Percentiles rank a stretch among this genome's conserved stretches.
phyloP scores from a whole-genome alignment of 2,329 filamentous ascomycete genomes.

The Alternaria gaisen region DNA sequence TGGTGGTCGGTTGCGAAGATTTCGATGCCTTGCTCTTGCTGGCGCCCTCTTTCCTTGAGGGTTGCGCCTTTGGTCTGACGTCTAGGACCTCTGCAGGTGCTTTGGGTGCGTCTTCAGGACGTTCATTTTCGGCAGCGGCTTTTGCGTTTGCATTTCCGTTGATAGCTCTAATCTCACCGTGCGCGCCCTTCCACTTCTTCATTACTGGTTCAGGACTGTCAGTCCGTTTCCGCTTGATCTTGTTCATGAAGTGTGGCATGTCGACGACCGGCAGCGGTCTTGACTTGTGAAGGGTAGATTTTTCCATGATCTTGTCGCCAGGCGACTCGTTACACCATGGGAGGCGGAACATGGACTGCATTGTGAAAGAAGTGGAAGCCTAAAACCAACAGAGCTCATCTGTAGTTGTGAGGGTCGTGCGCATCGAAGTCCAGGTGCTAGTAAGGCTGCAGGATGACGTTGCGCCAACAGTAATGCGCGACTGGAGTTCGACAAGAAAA shows the following conservation, averaged over 20 bases:
- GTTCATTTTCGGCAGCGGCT: conserved; percentile 26
- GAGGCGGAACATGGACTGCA: conserved; percentile 62
- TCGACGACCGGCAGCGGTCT: conserved; percentile 57
- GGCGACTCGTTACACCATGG: conserved; percentile 58
- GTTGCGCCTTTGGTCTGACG: conserved; percentile 39
- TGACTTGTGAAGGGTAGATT: conserved; percentile 53
- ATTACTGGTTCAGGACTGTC: conserved; percentile 57
- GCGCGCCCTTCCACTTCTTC: conserved; percentile 52
- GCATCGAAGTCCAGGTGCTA: conserved; percentile 42
- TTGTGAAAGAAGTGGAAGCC: conserved; percentile 50
- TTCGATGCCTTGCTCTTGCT: conserved; percentile 42
- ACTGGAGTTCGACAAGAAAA: conserved; percentile 1
- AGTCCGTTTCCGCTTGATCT: conserved; percentile 67
- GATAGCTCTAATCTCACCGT: conserved; percentile 42
- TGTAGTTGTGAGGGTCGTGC: conserved; percentile 45
- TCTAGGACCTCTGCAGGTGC: conserved; percentile 33
- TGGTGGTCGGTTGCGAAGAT: conserved; percentile 31
- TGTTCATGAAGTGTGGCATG: conserved; percentile 56
- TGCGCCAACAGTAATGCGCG: conserved; percentile 32
- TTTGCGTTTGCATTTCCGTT: conserved; percentile 21
- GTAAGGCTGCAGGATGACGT: conserved; percentile 43
- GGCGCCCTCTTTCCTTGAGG: conserved; percentile 41
- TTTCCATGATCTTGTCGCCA: conserved; percentile 56
- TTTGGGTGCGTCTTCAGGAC: conserved; percentile 27
- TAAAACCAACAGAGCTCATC: conserved; percentile 51